These are phyloP conservation scores for Aspergillus oerlinghausenensis DNA, from an alignment of 2,329 filamentous ascomycete species.

Conservation along the genomic window DNA sequence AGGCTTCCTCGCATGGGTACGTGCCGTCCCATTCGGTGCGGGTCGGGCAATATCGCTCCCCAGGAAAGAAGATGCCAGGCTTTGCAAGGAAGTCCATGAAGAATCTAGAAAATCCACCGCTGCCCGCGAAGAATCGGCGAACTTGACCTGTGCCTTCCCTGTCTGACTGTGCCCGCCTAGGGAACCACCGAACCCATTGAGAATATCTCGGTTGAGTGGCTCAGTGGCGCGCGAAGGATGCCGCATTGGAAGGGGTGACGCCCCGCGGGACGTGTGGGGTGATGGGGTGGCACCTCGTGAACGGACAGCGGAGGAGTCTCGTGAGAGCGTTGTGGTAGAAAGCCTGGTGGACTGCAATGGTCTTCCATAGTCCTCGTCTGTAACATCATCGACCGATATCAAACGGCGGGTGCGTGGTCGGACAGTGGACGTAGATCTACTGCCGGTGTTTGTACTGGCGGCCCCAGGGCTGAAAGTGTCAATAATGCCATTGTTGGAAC, in stretches of 20 bases:
- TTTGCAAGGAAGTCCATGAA: slow-evolving; percentile 47
- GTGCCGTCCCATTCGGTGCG: slow-evolving; percentile 22
- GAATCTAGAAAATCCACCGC: slow-evolving; percentile 40
- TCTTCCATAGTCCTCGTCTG: slow-evolving; percentile 21
- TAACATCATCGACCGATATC: slow-evolving; percentile 40
- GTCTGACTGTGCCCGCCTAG: slow-evolving; percentile 20
- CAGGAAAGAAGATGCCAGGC: slow-evolving; percentile 45
- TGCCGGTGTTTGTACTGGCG: slow-evolving; percentile 27
- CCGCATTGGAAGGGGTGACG: slow-evolving; percentile 37
- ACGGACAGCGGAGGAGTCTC: slow-evolving; percentile 30
- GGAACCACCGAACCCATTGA: slow-evolving; percentile 18
- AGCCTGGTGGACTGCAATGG: slow-evolving; percentile 23
- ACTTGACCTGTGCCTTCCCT: slow-evolving; percentile 19
- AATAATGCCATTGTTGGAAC: slow-evolving; percentile 34
- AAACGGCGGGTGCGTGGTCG: slow-evolving; percentile 42
- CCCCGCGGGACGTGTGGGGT: slow-evolving; percentile 31
- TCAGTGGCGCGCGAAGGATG: slow-evolving; percentile 32
- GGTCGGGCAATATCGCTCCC: slow-evolving; percentile 35
- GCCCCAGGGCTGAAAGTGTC: slow-evolving; percentile 33
- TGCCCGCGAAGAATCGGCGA: slow-evolving; percentile 22
- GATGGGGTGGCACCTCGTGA: slow-evolving; percentile 42
- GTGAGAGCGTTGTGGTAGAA: slow-evolving; percentile 21
- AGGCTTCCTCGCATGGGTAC: slow-evolving; percentile 31
- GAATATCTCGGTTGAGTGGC: slow-evolving; percentile 16
- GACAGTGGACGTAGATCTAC: slow-evolving; percentile 34